Evolutionary conservation across 345 rosid genomes (phyloP).

Genomic region (Reutealis trisperma): DNA sequence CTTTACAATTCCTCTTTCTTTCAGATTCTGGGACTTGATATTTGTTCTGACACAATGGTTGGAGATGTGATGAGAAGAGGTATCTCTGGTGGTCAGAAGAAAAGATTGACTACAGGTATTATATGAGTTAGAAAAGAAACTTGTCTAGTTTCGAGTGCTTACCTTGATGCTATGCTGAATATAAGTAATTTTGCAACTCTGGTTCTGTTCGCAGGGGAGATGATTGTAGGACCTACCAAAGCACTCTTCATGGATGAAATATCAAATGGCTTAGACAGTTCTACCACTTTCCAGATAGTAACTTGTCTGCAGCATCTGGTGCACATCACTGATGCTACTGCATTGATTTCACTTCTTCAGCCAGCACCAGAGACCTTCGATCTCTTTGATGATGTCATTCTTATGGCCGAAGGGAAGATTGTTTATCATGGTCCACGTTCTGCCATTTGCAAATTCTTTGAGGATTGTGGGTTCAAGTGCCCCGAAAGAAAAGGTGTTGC

Average conservation of each 20-base stretch:
- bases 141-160: not conserved
- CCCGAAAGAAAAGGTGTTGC: slow-evolving; percentile 65
- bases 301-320: slow-evolving; percentile 59
- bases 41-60: slow-evolving; percentile 39
- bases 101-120: slow-evolving; percentile 42
- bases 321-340: slow-evolving; percentile 56
- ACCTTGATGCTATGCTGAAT: not conserved
- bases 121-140: not conserved
- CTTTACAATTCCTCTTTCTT: not conserved
- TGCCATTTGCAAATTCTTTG: slow-evolving; percentile 41
- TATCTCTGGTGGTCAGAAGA: slow-evolving; percentile 46
- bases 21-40: slow-evolving; percentile 46
- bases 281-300: slow-evolving; percentile 61
- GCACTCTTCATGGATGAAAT: slow-evolving; percentile 75
- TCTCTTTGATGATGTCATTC: slow-evolving; percentile 61
- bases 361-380: slow-evolving; percentile 65
- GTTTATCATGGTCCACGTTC: slow-evolving; percentile 60
- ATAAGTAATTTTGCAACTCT: not conserved
- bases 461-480: slow-evolving; percentile 62
- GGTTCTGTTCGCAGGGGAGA: slow-evolving; percentile 49
- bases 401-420: slow-evolving; percentile 63
- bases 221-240: slow-evolving; percentile 66
- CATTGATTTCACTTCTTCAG: slow-evolving; percentile 64
- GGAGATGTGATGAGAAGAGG: slow-evolving; percentile 48
- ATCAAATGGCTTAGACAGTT: slow-evolving; percentile 68